These are phyloP conservation scores for Cladobotryum protrusum DNA, from an alignment of 2,329 filamentous ascomycete species.

Conservation along the genomic window DNA sequence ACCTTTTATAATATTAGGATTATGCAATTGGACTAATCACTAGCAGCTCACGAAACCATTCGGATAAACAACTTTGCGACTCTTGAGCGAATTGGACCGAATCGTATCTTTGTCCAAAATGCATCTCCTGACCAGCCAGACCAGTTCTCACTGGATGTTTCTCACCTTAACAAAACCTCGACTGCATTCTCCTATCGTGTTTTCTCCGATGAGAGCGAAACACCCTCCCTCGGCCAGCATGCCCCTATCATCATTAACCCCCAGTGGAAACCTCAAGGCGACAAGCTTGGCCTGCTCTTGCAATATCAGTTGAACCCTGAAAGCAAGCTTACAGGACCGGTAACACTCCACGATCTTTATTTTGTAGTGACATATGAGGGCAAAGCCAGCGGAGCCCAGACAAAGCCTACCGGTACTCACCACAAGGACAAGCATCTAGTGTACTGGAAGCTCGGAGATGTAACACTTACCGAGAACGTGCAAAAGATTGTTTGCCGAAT, in stretches of 20 bases:
- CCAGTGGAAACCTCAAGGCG: conserved; percentile 75
- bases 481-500: conserved; percentile 82
- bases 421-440: conserved; percentile 69
- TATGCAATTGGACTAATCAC: neutral
- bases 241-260: conserved; percentile 69
- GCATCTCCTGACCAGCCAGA: conserved; percentile 59
- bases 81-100: conserved; percentile 90
- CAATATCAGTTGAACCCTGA: conserved; percentile 77
- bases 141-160: conserved; percentile 71
- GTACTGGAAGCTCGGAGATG: conserved; percentile 73
- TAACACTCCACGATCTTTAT: conserved; percentile 62
- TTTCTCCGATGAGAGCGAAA: conserved; percentile 58
- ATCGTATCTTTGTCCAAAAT: conserved; percentile 81
- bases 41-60: conserved; percentile 56
- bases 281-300: conserved; percentile 80
- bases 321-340: conserved; percentile 39
- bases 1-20: neutral
- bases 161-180: conserved; percentile 64
- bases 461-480: conserved; percentile 59
- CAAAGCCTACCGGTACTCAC: conserved; percentile 74
- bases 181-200: conserved; percentile 92
- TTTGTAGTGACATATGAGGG: conserved; percentile 68
- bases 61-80: conserved; percentile 80
- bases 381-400: conserved; percentile 61
- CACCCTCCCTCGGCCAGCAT: conserved; percentile 42